Conservation (phyloP, 2,329 filamentous ascomycete species). For the Hymenoscyphus fraxineus region DNA sequence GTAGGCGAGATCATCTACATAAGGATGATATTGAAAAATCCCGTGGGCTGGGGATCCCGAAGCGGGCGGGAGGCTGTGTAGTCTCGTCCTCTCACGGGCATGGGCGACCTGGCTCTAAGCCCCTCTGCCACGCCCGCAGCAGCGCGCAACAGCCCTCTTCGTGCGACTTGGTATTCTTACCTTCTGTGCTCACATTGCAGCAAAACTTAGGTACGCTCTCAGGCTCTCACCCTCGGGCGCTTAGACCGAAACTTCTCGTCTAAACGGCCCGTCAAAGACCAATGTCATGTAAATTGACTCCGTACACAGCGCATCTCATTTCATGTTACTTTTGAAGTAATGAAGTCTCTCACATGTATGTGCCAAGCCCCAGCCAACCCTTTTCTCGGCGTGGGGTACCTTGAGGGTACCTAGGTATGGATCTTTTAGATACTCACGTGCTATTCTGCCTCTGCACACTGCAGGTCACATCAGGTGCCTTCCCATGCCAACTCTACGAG, state of each 20-base stretch:
- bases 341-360: neutral
- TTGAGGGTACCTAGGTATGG: too few relatives aligned
- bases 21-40: neutral
- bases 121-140: neutral
- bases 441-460: neutral
- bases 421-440: neutral
- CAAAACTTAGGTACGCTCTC: too few relatives aligned
- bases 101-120: neutral
- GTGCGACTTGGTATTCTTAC: constrained; percentile 4
- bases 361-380: neutral
- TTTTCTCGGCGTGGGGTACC: constrained; percentile 1
- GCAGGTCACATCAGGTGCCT: neutral
- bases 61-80: neutral
- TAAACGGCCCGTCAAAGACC: too few relatives aligned
- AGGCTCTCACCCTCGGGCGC: neutral
- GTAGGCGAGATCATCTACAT: neutral
- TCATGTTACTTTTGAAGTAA: neutral
- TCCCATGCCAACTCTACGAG: neutral
- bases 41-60: neutral
- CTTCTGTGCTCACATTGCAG: neutral
- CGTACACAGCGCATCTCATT: neutral
- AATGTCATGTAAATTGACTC: neutral
- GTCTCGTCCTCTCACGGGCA: neutral
- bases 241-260: neutral
- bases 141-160: neutral